Conservation (phyloP, 2,329 filamentous ascomycete genomes). For the Fusarium sacchari region DNA sequence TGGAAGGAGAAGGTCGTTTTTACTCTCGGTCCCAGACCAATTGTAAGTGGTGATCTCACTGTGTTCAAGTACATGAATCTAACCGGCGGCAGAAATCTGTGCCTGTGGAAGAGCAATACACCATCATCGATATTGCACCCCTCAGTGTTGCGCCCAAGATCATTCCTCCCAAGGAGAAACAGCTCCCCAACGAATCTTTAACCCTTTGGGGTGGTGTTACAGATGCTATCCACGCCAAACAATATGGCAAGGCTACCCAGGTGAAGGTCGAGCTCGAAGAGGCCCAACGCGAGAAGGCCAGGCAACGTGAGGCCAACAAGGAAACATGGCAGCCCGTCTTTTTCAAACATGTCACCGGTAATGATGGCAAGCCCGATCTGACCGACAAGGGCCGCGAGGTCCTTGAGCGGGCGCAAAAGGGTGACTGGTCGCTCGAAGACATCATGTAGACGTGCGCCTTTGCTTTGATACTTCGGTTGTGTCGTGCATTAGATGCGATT, state of each 20-base stretch:
- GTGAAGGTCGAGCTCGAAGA: slow-evolving; percentile 95
- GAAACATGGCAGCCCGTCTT: slow-evolving; percentile 87
- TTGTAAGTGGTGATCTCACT: slow-evolving; percentile 60
- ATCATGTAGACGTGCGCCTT: slow-evolving; percentile 43
- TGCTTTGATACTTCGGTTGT: not conserved
- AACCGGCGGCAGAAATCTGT: slow-evolving; percentile 50
- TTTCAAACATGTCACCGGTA: slow-evolving; percentile 73
- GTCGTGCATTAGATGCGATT: not conserved
- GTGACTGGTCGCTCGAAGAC: slow-evolving; percentile 61
- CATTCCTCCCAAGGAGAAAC: slow-evolving; percentile 78
- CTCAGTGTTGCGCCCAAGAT: slow-evolving; percentile 82
- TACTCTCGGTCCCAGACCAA: slow-evolving; percentile 66
- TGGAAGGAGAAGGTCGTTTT: slow-evolving; percentile 81
- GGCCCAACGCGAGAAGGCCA: slow-evolving; percentile 83
- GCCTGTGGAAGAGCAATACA: slow-evolving; percentile 68
- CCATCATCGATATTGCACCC: slow-evolving; percentile 89
- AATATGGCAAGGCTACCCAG: slow-evolving; percentile 84
- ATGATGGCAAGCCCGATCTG: slow-evolving; percentile 65
- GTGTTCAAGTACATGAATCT: slow-evolving; percentile 1
- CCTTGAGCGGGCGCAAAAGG: slow-evolving; percentile 62
- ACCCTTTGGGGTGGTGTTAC: slow-evolving; percentile 91
- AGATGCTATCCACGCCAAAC: slow-evolving; percentile 82
- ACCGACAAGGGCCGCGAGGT: slow-evolving; percentile 63
- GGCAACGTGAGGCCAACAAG: slow-evolving; percentile 76
- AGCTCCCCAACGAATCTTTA: slow-evolving; percentile 90